phyloP scores from a whole-genome alignment of 768 basidiomycete genomes.

The Hypholoma fasciculare region DNA sequence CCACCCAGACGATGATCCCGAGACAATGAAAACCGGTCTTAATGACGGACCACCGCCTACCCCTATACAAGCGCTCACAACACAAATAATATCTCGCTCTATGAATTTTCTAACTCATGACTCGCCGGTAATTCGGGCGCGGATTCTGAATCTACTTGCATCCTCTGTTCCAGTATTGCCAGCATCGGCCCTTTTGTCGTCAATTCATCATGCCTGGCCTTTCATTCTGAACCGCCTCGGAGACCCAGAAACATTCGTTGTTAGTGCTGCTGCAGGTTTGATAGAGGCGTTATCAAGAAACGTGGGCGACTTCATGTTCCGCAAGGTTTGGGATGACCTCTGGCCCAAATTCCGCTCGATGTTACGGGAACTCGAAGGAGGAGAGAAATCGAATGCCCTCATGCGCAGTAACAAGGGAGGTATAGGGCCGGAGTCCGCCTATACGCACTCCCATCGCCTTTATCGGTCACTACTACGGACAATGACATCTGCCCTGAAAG shows the following conservation, averaged over 20 bases:
- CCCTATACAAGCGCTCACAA: slow-evolving; percentile 72
- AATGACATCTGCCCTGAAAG: slow-evolving; percentile 63
- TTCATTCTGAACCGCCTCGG: slow-evolving; percentile 82
- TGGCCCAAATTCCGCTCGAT: slow-evolving; percentile 83
- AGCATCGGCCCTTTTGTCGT: slow-evolving; percentile 76
- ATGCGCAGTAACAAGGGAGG: slow-evolving; percentile 49
- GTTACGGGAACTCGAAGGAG: slow-evolving; percentile 57
- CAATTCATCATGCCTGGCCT: slow-evolving; percentile 92
- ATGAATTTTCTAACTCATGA: slow-evolving; percentile 90
- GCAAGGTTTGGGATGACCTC: slow-evolving; percentile 86
- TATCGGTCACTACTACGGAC: slow-evolving; percentile 77
- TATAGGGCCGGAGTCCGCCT: slow-evolving; percentile 68
- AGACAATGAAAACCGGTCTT: slow-evolving; percentile 23
- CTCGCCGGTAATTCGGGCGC: slow-evolving; percentile 82
- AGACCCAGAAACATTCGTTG: slow-evolving; percentile 77
- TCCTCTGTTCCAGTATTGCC: slow-evolving; percentile 72
- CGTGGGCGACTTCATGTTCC: slow-evolving; percentile 84
- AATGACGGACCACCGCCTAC: slow-evolving; percentile 57
- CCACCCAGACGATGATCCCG: slow-evolving; percentile 16
- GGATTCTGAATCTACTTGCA: slow-evolving; percentile 74
- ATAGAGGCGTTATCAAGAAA: slow-evolving; percentile 70
- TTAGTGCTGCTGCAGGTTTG: slow-evolving; percentile 71
- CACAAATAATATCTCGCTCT: slow-evolving; percentile 85
- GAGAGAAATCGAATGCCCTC: slow-evolving; percentile 68
- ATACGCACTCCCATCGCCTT: slow-evolving; percentile 79